phyloP scores from a whole-genome alignment of 768 basidiomycete genomes.

The Suillus fuscotomentosus region DNA sequence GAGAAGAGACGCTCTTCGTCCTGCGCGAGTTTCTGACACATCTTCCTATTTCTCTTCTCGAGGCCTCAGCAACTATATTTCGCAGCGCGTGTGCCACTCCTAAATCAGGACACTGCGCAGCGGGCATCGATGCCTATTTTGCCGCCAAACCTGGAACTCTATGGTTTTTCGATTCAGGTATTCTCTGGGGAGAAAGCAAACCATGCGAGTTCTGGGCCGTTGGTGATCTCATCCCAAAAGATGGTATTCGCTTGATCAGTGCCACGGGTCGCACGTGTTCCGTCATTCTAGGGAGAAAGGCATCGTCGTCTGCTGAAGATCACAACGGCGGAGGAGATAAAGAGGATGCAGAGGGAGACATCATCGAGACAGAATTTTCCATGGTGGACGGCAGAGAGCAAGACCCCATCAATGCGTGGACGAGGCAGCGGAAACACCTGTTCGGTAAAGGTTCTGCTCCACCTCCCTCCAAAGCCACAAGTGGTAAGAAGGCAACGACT shows the following conservation, averaged over 20 bases:
- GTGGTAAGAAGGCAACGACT: slow-evolving; percentile 8
- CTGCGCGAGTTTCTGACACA: slow-evolving; percentile 53
- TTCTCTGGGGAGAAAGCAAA: slow-evolving; percentile 74
- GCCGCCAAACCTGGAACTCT: slow-evolving; percentile 70
- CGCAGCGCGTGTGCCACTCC: slow-evolving; percentile 47
- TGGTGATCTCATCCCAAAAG: slow-evolving; percentile 51
- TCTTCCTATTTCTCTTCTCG: slow-evolving; percentile 42
- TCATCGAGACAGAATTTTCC: slow-evolving; percentile 63
- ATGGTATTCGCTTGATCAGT: slow-evolving; percentile 53
- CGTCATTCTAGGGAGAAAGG: slow-evolving; percentile 48
- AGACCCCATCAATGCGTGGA: slow-evolving; percentile 65
- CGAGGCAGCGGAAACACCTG: slow-evolving; percentile 49
- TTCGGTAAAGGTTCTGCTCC: slow-evolving; percentile 43
- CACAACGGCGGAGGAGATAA: slow-evolving; percentile 20
- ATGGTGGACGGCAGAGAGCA: slow-evolving; percentile 73
- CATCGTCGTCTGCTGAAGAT: background rate
- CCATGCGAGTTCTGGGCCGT: slow-evolving; percentile 78
- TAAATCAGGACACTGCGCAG: slow-evolving; percentile 41
- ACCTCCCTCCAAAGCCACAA: background rate
- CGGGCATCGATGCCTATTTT: slow-evolving; percentile 68
- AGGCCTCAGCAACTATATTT: slow-evolving; percentile 53
- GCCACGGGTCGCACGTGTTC: slow-evolving; percentile 70
- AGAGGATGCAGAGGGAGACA: slow-evolving; percentile 43
- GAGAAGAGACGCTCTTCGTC: slow-evolving; percentile 46
- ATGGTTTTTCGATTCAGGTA: slow-evolving; percentile 68